Evolutionary conservation across 2,329 filamentous ascomycete genomes (phyloP), one percentile per base, ranked within the genome.

Genomic region (Aspergillus glaucus): DNA sequence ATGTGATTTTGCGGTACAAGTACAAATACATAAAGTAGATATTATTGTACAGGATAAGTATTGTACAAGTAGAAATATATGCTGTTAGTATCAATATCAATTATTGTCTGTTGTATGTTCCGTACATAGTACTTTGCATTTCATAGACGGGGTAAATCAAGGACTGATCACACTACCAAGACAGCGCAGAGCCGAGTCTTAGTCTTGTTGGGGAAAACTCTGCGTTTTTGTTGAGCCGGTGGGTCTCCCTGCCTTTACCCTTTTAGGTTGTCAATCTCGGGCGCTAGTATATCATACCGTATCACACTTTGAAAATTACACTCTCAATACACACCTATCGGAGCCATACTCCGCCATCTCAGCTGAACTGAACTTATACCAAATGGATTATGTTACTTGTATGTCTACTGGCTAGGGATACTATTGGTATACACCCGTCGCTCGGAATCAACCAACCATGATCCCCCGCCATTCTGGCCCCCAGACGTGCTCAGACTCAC

Each of bases 401-500:
- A 15, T 40, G 19, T 42, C 6, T 12, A 42, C 39, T 42, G 19
- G n/a, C 22, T 21, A 42, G 22, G 19, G 24, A 21, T 12, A 7
- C n/a, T 30, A 5, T 10, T 30, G 26, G 4, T 30, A 30, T 12
- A 52, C 10, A 50, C 50, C 30, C 67, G 57, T 36, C 66, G 58
- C 65, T 86, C 79, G 36, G 79, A 82, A 58, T 85, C 84, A 21
- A 88, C 65, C 22, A 88, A 74, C 70, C 87, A 74, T 21, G 84
- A 83, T 0, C 83, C 82, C 1, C 82, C 84, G 19, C 61, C 61
- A 30, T 10, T 30, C 15, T 61, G 51, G 42, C 52, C 79, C 0
- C 84, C 84, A 52, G 83, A 84, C 1, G 82, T 77, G 63, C 87
- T 85, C 24, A 89, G 65, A 55, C 82, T 87, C 21, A 92, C 77